These are phyloP conservation scores for Bombardia bombarda DNA, from an alignment of 495 filamentous ascomycete genomes.

Conservation along the genomic window DNA sequence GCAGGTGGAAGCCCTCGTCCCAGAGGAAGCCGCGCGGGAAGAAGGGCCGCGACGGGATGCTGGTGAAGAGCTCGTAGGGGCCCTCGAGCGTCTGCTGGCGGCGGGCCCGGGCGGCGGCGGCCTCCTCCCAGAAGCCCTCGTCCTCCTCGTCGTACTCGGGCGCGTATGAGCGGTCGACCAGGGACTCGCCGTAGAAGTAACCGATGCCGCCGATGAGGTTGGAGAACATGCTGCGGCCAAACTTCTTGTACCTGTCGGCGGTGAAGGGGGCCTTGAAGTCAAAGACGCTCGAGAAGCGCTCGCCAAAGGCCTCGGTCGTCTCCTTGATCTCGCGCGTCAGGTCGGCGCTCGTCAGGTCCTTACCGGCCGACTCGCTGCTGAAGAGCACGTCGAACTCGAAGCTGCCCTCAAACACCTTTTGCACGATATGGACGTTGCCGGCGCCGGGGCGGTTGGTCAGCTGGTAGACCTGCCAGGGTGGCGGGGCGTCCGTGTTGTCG, in stretches of 20 bases:
- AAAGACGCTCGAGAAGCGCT: conserved; percentile 68
- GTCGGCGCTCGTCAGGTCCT: conserved; percentile 50
- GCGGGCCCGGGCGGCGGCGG: conserved; percentile 58
- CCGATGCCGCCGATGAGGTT: conserved; percentile 94
- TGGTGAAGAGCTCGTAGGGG: conserved; percentile 84
- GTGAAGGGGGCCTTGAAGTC: conserved; percentile 69
- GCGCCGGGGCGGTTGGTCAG: conserved; percentile 56
- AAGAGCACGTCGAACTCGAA: conserved; percentile 96
- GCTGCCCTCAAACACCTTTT: conserved; percentile 83
- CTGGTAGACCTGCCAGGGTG: conserved; percentile 79
- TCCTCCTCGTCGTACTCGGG: conserved; percentile 92
- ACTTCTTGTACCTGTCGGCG: conserved; percentile 61
- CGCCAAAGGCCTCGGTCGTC: conserved; percentile 57
- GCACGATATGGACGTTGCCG: conserved; percentile 83
- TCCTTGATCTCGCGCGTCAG: conserved; percentile 62
- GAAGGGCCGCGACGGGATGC: conserved; percentile 88
- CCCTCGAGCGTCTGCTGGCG: conserved; percentile 64
- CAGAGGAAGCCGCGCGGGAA: conserved; percentile 95
- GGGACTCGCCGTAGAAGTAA: conserved; percentile 79
- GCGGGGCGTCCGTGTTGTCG: conserved; percentile 64
- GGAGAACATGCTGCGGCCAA: conserved; percentile 84
- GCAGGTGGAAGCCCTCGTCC: conserved; percentile 96
- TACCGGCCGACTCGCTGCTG: conserved; percentile 67
- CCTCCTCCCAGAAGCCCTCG: conserved; percentile 95
- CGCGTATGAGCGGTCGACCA: conserved; percentile 85